Evolutionary conservation across 164 flowering plant genomes (phyloP).

Genomic region (Brasenia schreberi): DNA sequence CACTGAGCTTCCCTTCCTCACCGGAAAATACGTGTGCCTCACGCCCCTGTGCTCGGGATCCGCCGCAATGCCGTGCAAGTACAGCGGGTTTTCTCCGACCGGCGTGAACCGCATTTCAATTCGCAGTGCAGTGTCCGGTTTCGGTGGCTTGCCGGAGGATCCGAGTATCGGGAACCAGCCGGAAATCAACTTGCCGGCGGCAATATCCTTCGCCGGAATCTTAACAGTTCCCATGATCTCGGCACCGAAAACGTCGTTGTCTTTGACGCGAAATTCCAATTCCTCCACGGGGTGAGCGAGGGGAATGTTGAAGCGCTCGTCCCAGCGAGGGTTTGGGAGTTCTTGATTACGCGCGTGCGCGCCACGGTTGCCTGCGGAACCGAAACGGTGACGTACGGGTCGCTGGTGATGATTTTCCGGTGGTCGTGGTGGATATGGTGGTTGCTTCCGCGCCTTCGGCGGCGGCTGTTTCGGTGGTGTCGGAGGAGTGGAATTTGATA

Average conservation of each 20-base stretch:
- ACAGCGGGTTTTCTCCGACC: slow-evolving; percentile 27
- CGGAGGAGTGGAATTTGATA: no score
- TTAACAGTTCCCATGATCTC: slow-evolving; percentile 39
- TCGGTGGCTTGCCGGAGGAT: slow-evolving; percentile 30
- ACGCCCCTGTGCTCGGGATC: slow-evolving; percentile 44
- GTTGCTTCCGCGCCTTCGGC: neutral
- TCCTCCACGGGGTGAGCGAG: slow-evolving; percentile 39
- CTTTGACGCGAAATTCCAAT: slow-evolving; percentile 59
- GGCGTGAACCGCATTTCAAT: slow-evolving; percentile 42
- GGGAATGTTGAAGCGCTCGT: slow-evolving; percentile 37
- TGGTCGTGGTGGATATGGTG: slow-evolving; percentile 7
- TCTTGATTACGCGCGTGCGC: slow-evolving; percentile 48
- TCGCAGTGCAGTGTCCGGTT: slow-evolving; percentile 23
- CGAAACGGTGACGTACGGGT: slow-evolving; percentile 58
- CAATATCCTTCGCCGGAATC: slow-evolving; percentile 27
- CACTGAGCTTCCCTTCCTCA: slow-evolving; percentile 38
- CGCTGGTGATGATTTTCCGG: slow-evolving; percentile 45
- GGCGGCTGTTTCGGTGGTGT: no score
- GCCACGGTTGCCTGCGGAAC: slow-evolving; percentile 60
- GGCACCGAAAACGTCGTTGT: slow-evolving; percentile 68
- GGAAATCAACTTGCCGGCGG: slow-evolving; percentile 25
- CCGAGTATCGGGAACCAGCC: slow-evolving; percentile 36
- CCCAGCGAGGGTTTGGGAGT: slow-evolving; percentile 53
- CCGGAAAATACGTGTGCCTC: slow-evolving; percentile 48
- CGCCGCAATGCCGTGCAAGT: slow-evolving; percentile 26